Evolutionary conservation across 2,329 filamentous ascomycete genomes (phyloP).

Genomic region (Fusarium sp.): DNA sequence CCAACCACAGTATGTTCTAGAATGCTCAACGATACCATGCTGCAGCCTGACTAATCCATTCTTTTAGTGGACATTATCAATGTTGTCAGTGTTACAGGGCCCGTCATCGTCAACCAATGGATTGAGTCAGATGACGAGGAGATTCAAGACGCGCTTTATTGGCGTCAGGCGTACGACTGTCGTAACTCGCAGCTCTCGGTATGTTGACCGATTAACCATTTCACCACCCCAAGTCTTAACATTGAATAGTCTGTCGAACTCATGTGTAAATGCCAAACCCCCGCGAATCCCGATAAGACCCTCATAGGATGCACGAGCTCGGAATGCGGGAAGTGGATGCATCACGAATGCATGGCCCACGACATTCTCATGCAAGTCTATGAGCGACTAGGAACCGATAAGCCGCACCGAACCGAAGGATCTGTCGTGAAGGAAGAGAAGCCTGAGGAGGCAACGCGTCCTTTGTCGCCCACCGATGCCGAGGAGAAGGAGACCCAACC

Average conservation of each 20-base stretch:
- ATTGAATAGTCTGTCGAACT: slow-evolving; percentile 63
- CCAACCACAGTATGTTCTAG: slow-evolving; percentile 73
- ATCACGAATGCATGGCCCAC: slow-evolving; percentile 72
- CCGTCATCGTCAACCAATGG: slow-evolving; percentile 75
- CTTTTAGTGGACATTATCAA: slow-evolving; percentile 78
- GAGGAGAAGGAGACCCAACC: slow-evolving; percentile 64
- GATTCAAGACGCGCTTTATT: slow-evolving; percentile 70
- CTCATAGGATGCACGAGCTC: slow-evolving; percentile 69
- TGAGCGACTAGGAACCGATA: slow-evolving; percentile 63
- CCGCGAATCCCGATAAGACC: slow-evolving; percentile 72
- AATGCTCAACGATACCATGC: neutral
- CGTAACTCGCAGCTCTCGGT: slow-evolving; percentile 70
- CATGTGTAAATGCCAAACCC: slow-evolving; percentile 70
- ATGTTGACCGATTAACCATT: slow-evolving; percentile 49
- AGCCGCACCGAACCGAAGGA: slow-evolving; percentile 60
- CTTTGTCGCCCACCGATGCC: slow-evolving; percentile 66
- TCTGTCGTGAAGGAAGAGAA: slow-evolving; percentile 57
- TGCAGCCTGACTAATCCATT: slow-evolving; percentile 24
- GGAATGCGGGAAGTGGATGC: slow-evolving; percentile 71
- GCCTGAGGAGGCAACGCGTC: slow-evolving; percentile 54
- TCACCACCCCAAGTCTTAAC: slow-evolving; percentile 40
- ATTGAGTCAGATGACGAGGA: slow-evolving; percentile 77
- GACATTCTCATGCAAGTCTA: slow-evolving; percentile 66
- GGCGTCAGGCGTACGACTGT: slow-evolving; percentile 73
- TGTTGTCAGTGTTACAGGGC: slow-evolving; percentile 75